Evolutionary conservation across 306 rosid species (phyloP).

Genomic region (Parietaria judaica): DNA sequence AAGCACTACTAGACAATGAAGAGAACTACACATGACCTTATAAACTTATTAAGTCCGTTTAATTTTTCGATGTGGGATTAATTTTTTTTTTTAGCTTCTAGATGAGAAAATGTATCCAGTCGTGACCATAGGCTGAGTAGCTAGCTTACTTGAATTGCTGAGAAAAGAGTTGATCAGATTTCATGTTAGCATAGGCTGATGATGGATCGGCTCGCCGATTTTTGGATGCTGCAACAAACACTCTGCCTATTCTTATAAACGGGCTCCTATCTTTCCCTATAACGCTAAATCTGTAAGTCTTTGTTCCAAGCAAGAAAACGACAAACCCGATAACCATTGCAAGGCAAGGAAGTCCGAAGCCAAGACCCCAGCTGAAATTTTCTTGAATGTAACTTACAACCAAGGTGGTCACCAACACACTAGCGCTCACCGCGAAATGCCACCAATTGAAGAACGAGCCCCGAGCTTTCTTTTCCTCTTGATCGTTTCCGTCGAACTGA

Average conservation of each 20-base stretch:
- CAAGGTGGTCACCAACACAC: conserved; percentile 16
- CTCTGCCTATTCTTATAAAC: conserved; percentile 31
- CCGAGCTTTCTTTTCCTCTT: conserved; percentile 39
- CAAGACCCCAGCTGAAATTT: conserved; percentile 52
- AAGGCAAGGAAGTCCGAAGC: conserved; percentile 52
- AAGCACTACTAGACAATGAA: too few species aligned
- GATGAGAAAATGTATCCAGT: too few species aligned
- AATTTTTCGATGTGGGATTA: too few species aligned
- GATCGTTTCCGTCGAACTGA: conserved; percentile 50
- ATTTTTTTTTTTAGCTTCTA: too few species aligned
- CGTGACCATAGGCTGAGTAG: too few species aligned
- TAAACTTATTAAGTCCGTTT: too few species aligned
- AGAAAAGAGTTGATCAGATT: conserved; percentile 11
- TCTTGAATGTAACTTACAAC: conserved; percentile 40
- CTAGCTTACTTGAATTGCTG: conserved; percentile 20
- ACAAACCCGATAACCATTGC: conserved; percentile 37
- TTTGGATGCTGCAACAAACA: conserved; percentile 22
- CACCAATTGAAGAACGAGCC: conserved; percentile 78
- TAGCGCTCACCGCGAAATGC: conserved; percentile 40
- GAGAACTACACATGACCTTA: too few species aligned
- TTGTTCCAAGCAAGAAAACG: conserved; percentile 53
- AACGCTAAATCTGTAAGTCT: conserved; percentile 33
- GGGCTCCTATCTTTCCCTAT: conserved; percentile 21
- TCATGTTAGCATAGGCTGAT: conserved; percentile 12
- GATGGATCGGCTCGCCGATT: conserved; percentile 16